Evolutionary conservation across 2,329 filamentous ascomycete genomes (phyloP).

Genomic region (Pestalotiopsis sp.): DNA sequence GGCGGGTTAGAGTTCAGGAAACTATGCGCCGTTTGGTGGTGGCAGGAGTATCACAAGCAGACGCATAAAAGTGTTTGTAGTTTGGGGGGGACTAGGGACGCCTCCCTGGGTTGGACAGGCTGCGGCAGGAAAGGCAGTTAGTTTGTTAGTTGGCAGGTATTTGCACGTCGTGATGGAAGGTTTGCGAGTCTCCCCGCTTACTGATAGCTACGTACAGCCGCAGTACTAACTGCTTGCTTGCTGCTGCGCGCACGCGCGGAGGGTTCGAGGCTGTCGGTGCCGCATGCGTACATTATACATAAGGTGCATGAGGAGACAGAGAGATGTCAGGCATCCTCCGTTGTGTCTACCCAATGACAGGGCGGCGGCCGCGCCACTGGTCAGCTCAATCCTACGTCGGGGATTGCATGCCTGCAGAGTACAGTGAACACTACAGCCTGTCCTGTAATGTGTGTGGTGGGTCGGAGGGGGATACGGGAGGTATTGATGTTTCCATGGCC

Average conservation of each 20-base stretch:
- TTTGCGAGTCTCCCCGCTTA: constrained; percentile 5
- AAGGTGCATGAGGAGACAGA: not conserved
- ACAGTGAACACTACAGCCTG: not conserved
- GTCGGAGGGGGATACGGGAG: not conserved
- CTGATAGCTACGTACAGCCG: constrained; percentile 5
- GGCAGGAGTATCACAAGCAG: not conserved
- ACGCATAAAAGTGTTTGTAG: not conserved
- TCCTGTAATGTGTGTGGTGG: not conserved
- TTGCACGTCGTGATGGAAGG: not conserved
- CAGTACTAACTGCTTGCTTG: not conserved
- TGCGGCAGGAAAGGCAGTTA: not conserved
- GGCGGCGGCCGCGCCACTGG: constrained; percentile 4
- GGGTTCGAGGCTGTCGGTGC: constrained; percentile 9
- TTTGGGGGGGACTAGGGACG: not conserved
- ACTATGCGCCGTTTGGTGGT: not conserved
- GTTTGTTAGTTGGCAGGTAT: not conserved
- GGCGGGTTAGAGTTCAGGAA: not conserved
- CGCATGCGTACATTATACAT: constrained; percentile 1
- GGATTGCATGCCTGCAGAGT: not conserved
- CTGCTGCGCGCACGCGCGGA: not conserved
- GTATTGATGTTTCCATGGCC: not conserved
- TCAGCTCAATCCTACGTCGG: constrained; percentile 12
- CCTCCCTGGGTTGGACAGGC: not conserved
- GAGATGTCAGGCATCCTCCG: constrained; percentile 12
- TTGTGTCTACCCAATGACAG: not conserved